Evolutionary conservation across 2,329 filamentous ascomycete genomes (phyloP), one percentile per base, ranked within the genome.

Genomic region (Camptophora hylomeconis): DNA sequence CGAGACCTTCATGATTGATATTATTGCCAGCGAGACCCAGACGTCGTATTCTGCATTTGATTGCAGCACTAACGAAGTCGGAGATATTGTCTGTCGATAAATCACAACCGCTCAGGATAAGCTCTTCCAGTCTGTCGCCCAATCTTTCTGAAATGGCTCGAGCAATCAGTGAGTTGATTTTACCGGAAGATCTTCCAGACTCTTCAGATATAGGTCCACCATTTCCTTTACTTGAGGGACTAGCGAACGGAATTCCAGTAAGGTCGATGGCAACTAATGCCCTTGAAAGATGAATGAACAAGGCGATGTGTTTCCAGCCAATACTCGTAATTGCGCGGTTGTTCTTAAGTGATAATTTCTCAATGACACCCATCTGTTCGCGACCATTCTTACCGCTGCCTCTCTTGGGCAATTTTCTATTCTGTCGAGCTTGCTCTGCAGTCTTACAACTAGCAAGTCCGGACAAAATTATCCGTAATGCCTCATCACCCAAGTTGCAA

Each of bases 241-340:
- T 20, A 39, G 33, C 33, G 40, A 95, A 87, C 3, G 72, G 69
- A 34, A 93, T 76, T 46, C 81, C 78, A 1, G 86, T 92, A 16
- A 95, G 52, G 51, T 98, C 89, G 14, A 95, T 69, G 5, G 71
- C 78, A 51, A 84, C 86, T 32, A 98, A 63, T 1, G 84, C 84
- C 37, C 75, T 76, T 44, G 82, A 93, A 61, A 94, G 76, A 54
- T 93, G 82, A 29, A 93, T 65, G 50, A 95, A 98, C 5, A 93
- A 61, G 21, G 78, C 79, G 33, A 95, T 75, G 49, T 95, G 75
- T 45, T 78, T 84, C 89, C 89, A 98, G 10, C 87, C 89, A 39
- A 92, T 79, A 1, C 67, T 63, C 0, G 82, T 80, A 35, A 95
- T 76, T 46, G 84, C 87, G 2, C 65, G 56, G 49, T 95, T 95